Evolutionary conservation across 371 early-diverging fungal genomes (phyloP).

Genomic region (Parasitella parasitica): DNA sequence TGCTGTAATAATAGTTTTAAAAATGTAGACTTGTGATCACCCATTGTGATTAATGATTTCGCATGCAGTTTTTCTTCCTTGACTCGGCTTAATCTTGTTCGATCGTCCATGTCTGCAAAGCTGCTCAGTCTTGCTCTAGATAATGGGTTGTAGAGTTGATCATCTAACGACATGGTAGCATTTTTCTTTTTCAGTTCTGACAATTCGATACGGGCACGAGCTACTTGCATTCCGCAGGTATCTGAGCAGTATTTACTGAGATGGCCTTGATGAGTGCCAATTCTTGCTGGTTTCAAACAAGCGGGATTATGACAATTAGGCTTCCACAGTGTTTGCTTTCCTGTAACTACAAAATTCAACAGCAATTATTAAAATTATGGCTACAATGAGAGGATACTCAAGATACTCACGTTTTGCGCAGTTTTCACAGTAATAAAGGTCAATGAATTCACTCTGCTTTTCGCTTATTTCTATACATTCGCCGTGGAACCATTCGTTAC

Average conservation of each 20-base stretch:
- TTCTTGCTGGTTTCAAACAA: slow-evolving; percentile 42
- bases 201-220: slow-evolving; percentile 40
- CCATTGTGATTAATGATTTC: slow-evolving; percentile 20
- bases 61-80: slow-evolving; percentile 27
- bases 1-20: slow-evolving; percentile 17
- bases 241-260: slow-evolving; percentile 44
- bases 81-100: slow-evolving; percentile 23
- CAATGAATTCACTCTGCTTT: slow-evolving; percentile 50
- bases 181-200: slow-evolving; percentile 37
- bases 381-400: background rate
- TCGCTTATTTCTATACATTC: slow-evolving; percentile 57
- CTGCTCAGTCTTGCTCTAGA: slow-evolving; percentile 23
- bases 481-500: slow-evolving; percentile 63
- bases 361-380: too few species aligned
- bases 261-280: slow-evolving; percentile 33
- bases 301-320: slow-evolving; percentile 51
- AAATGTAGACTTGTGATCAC: slow-evolving; percentile 17
- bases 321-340: slow-evolving; percentile 53
- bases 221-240: slow-evolving; percentile 46
- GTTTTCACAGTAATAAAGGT: slow-evolving; percentile 53
- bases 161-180: slow-evolving; percentile 16
- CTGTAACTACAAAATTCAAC: slow-evolving; percentile 46
- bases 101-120: slow-evolving; percentile 42
- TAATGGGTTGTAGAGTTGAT: slow-evolving; percentile 21
- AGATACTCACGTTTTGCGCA: slow-evolving; percentile 37